phyloP scores from a whole-genome alignment of 345 rosid species.

The Salix exigua region DNA sequence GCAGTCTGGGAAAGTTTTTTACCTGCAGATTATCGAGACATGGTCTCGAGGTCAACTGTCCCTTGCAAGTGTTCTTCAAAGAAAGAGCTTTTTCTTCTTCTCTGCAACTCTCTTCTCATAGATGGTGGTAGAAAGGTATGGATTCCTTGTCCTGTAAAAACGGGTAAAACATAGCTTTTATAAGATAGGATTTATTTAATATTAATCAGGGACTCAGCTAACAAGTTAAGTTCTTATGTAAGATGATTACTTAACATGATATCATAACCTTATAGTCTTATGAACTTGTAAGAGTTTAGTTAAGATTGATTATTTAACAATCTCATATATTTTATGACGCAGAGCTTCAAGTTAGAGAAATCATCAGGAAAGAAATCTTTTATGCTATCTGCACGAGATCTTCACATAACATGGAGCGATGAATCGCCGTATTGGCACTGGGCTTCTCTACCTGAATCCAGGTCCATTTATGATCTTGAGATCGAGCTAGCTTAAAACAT shows the following conservation, averaged over 20 bases:
- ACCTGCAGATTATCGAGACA: constrained; percentile 33
- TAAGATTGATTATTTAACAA: too few relatives aligned
- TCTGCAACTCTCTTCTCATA: constrained; percentile 45
- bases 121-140: constrained; percentile 48
- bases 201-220: background rate
- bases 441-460: constrained; percentile 47
- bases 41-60: constrained; percentile 27
- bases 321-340: background rate
- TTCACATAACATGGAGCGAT: constrained; percentile 48
- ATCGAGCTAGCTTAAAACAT: background rate
- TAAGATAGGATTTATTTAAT: background rate
- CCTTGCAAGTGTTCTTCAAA: constrained; percentile 38
- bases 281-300: too few relatives aligned
- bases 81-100: constrained; percentile 49
- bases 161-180: background rate
- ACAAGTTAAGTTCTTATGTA: too few relatives aligned
- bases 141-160: background rate
- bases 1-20: constrained; percentile 54
- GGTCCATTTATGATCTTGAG: constrained; percentile 26
- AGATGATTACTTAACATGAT: too few relatives aligned
- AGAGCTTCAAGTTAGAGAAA: constrained; percentile 62
- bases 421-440: constrained; percentile 55
- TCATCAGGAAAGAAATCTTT: constrained; percentile 48
- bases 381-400: constrained; percentile 62
- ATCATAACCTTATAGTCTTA: too few relatives aligned